These are phyloP conservation scores for Rosa chinensis DNA, from an alignment of 306 rosid species.

Conservation along the genomic window DNA sequence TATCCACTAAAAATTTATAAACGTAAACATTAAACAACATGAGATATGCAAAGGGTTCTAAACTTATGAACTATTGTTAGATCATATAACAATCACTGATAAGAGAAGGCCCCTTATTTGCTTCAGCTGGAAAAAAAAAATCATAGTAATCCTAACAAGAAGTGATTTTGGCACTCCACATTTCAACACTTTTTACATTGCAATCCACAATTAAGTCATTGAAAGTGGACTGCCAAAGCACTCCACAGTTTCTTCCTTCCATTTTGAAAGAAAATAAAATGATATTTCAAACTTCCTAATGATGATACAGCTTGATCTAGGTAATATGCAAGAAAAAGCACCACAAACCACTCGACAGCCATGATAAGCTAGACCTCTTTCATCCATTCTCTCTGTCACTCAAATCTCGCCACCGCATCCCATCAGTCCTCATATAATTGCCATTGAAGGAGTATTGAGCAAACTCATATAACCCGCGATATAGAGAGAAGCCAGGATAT, in stretches of 20 bases:
- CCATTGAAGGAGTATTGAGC: slow-evolving; percentile 54
- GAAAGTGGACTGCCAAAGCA: too few species aligned
- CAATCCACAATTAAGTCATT: too few species aligned
- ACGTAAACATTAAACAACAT: not conserved
- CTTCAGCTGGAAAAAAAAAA: not conserved
- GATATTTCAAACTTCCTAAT: slow-evolving; percentile 33
- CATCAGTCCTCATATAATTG: slow-evolving; percentile 56
- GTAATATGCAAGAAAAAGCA: slow-evolving; percentile 38
- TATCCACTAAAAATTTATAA: not conserved
- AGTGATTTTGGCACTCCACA: too few species aligned
- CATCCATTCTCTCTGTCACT: slow-evolving; percentile 65
- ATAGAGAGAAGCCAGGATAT: slow-evolving; percentile 79
- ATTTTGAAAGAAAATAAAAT: slow-evolving; percentile 53
- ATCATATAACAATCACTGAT: not conserved
- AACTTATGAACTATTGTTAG: not conserved
- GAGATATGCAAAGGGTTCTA: not conserved
- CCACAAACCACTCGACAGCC: slow-evolving; percentile 58
- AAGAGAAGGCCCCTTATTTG: too few species aligned
- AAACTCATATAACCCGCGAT: slow-evolving; percentile 43
- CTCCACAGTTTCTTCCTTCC: slow-evolving; percentile 36
- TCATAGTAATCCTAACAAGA: too few species aligned
- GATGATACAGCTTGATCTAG: slow-evolving; percentile 62
- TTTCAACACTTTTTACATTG: too few species aligned
- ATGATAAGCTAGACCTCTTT: slow-evolving; percentile 59
- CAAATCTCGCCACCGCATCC: slow-evolving; percentile 80